Evolutionary conservation across 2,329 filamentous ascomycete species (phyloP).

Genomic region (Diatrype stigma): DNA sequence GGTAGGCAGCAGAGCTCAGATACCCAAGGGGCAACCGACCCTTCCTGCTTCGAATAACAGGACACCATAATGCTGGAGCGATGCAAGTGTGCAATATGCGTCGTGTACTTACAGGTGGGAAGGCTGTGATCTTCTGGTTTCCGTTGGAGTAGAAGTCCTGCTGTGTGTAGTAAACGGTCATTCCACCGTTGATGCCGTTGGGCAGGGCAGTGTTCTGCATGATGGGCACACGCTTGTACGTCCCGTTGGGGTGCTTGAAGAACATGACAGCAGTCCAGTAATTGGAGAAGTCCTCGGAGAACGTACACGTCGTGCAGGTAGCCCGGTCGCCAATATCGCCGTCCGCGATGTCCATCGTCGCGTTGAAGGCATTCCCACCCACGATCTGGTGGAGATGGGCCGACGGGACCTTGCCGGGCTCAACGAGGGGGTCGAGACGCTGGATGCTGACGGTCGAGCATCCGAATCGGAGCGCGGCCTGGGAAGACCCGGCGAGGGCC

Average conservation of each 20-base stretch:
- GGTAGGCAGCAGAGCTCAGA: not conserved
- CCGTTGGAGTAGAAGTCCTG: conserved; percentile 26
- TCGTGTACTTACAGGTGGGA: conserved; percentile 31
- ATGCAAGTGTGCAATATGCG: too few relatives aligned
- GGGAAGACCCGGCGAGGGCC: conserved; percentile 22
- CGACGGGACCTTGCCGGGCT: conserved; percentile 22
- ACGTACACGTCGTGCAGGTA: conserved; percentile 26
- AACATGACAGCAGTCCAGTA: conserved; percentile 29
- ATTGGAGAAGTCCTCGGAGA: conserved; percentile 26
- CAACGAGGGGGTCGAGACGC: conserved; percentile 27
- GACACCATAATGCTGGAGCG: not conserved
- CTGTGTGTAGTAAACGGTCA: conserved; percentile 29
- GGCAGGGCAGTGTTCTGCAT: conserved; percentile 26
- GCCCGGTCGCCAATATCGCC: conserved; percentile 20
- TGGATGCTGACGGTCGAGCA: conserved; percentile 26
- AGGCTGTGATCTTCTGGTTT: conserved; percentile 38
- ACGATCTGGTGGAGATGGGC: conserved; percentile 28
- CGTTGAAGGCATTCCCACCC: conserved; percentile 28
- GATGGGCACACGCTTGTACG: conserved; percentile 26
- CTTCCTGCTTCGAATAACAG: not conserved
- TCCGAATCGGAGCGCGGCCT: conserved; percentile 26
- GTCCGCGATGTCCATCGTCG: conserved; percentile 21
- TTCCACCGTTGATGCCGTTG: conserved; percentile 23
- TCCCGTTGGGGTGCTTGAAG: conserved; percentile 27
- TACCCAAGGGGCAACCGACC: not conserved